Evolutionary conservation across 176 grass and related monocot species (phyloP), one percentile per base, ranked within the genome.

Genomic region (Triticum urartu): DNA sequence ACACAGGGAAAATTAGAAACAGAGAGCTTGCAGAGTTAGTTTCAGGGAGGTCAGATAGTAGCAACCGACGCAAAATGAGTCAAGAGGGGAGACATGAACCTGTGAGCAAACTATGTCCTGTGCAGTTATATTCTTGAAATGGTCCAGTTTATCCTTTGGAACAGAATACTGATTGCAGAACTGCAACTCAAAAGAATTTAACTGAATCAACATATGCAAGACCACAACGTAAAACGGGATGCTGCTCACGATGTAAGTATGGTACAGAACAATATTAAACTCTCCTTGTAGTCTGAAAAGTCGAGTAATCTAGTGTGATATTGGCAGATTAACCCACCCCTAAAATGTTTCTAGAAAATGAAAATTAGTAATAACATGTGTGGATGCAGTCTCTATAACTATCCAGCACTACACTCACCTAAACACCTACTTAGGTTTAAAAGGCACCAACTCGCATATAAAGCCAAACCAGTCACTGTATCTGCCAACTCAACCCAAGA

Each of bases 101-200:
- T 98, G 96, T 15, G 93, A 95, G 75, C 96, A 98, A 86, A 98
- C 80, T 84, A 98, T 75, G 40, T 98, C 96, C 17, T 89, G 89
- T 76, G 93, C 68, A 80, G 96, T 94, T 72, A 98, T 56, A 35
- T 94, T 76, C 85, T 98, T 95, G 71, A 98, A 98, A 88, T 98
- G 80, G 63, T 98, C 88, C 63, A 98, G 86, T 35, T 92, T 95
- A 61, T 98, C 93, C 80, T 89, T 98, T 78, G 96, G 96, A 90
- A 98, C 96, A 79, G 96, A 89, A 88, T 95, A 98, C 14, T 98
- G 81, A 62, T 98, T 98, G 86, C 96, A 98, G 84, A 98, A 98
- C 96, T 98, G 58, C 54, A 86, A 82, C n/a, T n/a, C n/a, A 39
- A 79, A 50, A 52, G 28, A 73, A 80, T 35, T 73, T 43, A 90